Evolutionary conservation across 2,329 filamentous ascomycete genomes (phyloP).

Genomic region (Penicillium paneum): DNA sequence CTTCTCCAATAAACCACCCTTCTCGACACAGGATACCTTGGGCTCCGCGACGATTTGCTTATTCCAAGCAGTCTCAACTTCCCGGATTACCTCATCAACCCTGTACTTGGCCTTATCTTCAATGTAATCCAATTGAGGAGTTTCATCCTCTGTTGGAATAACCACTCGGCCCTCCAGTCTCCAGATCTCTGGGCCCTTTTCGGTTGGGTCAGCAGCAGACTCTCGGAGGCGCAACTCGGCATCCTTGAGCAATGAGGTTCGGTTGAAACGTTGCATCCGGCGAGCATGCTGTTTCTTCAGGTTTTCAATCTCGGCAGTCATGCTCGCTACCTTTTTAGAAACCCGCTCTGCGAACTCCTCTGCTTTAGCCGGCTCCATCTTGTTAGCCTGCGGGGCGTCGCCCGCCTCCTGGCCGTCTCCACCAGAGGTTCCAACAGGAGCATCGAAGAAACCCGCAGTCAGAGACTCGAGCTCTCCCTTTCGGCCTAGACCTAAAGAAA

Average conservation of each 20-base stretch:
- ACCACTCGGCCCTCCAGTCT: constrained; percentile 56
- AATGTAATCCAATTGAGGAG: constrained; percentile 35
- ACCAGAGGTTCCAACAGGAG: constrained; percentile 40
- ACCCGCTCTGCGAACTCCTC: constrained; percentile 81
- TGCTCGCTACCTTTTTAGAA: constrained; percentile 66
- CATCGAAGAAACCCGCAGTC: constrained; percentile 81
- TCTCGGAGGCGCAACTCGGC: constrained; percentile 74
- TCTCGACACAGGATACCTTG: constrained; percentile 68
- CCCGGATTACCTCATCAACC: constrained; percentile 69
- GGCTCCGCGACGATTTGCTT: constrained; percentile 64
- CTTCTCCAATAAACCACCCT: constrained; percentile 68
- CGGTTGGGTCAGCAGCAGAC: constrained; percentile 55
- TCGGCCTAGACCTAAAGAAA: constrained; percentile 80
- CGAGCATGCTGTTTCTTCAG: constrained; percentile 77
- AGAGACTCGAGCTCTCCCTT: constrained; percentile 77
- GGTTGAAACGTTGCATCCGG: constrained; percentile 70
- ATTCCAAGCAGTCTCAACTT: constrained; percentile 69
- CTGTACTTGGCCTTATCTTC: constrained; percentile 44
- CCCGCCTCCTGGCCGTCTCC: constrained; percentile 31
- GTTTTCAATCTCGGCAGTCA: constrained; percentile 76
- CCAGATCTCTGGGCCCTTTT: constrained; percentile 60
- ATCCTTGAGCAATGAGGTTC: constrained; percentile 64
- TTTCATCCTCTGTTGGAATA: constrained; percentile 34
- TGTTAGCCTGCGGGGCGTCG: constrained; percentile 49
- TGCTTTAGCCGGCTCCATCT: constrained; percentile 70